Conservation (phyloP, 495 filamentous ascomycete genomes). For the Daldinia vernicosa region DNA sequence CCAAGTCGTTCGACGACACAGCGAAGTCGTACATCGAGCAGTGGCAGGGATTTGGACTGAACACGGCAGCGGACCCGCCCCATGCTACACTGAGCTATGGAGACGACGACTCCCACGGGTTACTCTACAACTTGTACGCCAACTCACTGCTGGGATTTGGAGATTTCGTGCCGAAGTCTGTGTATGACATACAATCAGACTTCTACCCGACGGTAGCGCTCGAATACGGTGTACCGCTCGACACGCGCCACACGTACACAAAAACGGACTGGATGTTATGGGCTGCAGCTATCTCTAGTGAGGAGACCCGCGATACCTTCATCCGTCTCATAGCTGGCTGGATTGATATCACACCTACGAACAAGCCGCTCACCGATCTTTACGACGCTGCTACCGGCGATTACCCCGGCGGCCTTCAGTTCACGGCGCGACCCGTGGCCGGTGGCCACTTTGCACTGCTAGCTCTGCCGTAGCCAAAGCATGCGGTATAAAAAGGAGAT, state of each 20-base stretch:
- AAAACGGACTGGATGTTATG: constrained; percentile 93
- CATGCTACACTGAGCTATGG: constrained; percentile 77
- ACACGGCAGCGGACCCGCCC: constrained; percentile 67
- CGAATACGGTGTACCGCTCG: constrained; percentile 82
- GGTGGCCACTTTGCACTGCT: constrained; percentile 85
- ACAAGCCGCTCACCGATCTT: constrained; percentile 79
- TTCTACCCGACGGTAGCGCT: constrained; percentile 82
- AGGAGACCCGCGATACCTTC: constrained; percentile 69
- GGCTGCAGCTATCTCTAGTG: constrained; percentile 73
- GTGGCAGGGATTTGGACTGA: constrained; percentile 80
- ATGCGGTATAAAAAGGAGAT: background rate
- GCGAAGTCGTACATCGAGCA: constrained; percentile 76
- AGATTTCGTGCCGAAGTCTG: constrained; percentile 68
- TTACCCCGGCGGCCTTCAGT: constrained; percentile 67
- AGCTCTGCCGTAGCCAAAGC: constrained; percentile 57
- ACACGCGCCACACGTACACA: constrained; percentile 83
- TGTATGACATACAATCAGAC: constrained; percentile 80
- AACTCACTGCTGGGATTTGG: constrained; percentile 77
- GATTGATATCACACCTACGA: constrained; percentile 77
- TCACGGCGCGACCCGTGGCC: constrained; percentile 81
- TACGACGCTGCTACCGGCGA: constrained; percentile 74
- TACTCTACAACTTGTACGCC: constrained; percentile 88
- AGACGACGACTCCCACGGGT: constrained; percentile 59
- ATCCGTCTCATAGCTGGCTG: constrained; percentile 75
- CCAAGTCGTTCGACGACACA: constrained; percentile 68